phyloP scores from a whole-genome alignment of 2,329 filamentous ascomycete genomes.

The Colletotrichum graminicola region DNA sequence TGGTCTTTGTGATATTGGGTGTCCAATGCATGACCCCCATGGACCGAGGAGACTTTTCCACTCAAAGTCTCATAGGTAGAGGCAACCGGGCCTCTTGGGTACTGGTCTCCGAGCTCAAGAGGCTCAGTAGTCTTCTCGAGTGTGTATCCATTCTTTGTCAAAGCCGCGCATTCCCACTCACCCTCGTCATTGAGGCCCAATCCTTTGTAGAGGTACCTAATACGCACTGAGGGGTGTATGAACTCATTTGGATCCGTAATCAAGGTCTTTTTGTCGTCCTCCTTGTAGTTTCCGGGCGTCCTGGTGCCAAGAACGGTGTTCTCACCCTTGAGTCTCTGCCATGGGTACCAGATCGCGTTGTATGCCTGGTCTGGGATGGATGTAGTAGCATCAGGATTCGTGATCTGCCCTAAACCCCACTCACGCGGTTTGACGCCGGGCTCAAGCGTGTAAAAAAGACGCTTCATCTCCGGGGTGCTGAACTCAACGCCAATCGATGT shows the following conservation, averaged over 20 bases:
- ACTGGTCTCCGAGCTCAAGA: background rate
- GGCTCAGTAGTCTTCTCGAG: slow-evolving; percentile 19
- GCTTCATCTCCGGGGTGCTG: slow-evolving; percentile 43
- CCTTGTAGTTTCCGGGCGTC: slow-evolving; percentile 46
- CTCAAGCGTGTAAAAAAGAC: slow-evolving; percentile 42
- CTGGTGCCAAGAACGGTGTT: slow-evolving; percentile 34
- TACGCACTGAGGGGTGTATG: slow-evolving; percentile 50
- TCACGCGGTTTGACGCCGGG: slow-evolving; percentile 29
- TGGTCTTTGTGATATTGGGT: background rate
- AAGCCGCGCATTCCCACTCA: slow-evolving; percentile 43
- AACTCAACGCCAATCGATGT: slow-evolving; percentile 45
- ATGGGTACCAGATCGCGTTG: slow-evolving; percentile 26
- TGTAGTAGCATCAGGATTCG: slow-evolving; percentile 34
- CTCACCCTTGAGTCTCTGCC: slow-evolving; percentile 6
- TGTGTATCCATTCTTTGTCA: slow-evolving; percentile 40
- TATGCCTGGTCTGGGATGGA: slow-evolving; percentile 31
- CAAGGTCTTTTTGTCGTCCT: slow-evolving; percentile 29
- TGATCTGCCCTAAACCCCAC: slow-evolving; percentile 44
- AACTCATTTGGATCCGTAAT: slow-evolving; percentile 45
- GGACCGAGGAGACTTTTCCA: slow-evolving; percentile 27
- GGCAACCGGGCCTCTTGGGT: slow-evolving; percentile 7
- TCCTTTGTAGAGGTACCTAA: slow-evolving; percentile 49
- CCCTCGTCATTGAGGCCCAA: slow-evolving; percentile 48
- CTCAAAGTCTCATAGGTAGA: slow-evolving; percentile 35
- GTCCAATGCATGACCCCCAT: background rate